Percentiles rank a stretch among this genome's conserved stretches.
phyloP scores from a whole-genome alignment of 23 red algal genomes.

The Gracilaria gracilis region DNA sequence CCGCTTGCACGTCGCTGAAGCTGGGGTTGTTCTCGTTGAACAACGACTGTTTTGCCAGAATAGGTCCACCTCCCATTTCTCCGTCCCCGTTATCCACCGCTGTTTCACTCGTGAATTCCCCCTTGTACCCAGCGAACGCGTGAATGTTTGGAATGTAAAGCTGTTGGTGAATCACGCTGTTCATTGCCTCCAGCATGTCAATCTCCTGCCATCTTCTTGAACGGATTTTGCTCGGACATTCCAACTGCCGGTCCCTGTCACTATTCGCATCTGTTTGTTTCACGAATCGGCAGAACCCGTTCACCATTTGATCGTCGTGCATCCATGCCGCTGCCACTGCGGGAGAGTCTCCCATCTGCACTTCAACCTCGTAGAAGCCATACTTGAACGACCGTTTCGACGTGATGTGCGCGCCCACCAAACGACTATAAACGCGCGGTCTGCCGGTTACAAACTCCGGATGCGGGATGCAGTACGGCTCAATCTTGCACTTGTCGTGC shows the following conservation, averaged over 20 bases:
- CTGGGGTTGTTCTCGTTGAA: constrained; percentile 22
- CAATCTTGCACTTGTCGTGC: constrained; percentile 57
- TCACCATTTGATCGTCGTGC: constrained; percentile 48
- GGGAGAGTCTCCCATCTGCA: constrained; percentile 16
- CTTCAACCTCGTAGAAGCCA: constrained; percentile 34
- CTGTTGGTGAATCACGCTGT: constrained; percentile 11
- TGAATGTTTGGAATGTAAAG: constrained; percentile 36
- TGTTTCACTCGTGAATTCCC: constrained; percentile 24
- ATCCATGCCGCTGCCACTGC: constrained; percentile 33
- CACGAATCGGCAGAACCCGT: constrained; percentile 26
- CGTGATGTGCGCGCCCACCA: constrained; percentile 34
- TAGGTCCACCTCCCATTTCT: constrained; percentile 35
- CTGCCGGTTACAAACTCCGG: constrained; percentile 22
- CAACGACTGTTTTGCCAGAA: constrained; percentile 9
- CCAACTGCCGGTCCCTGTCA: not conserved
- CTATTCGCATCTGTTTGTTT: not conserved
- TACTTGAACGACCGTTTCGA: constrained; percentile 23
- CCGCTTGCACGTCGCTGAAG: not conserved
- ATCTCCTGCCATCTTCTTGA: constrained; percentile 50
- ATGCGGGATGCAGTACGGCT: constrained; percentile 46
- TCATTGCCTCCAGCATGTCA: constrained; percentile 52
- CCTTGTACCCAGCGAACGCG: constrained; percentile 41
- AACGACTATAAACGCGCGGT: constrained; percentile 15
- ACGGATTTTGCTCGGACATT: constrained; percentile 30
- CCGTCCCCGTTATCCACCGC: constrained; percentile 19